Evolutionary conservation across 2,329 filamentous ascomycete genomes (phyloP), one percentile per base, ranked within the genome.

Genomic region (Orbilia javanica): DNA sequence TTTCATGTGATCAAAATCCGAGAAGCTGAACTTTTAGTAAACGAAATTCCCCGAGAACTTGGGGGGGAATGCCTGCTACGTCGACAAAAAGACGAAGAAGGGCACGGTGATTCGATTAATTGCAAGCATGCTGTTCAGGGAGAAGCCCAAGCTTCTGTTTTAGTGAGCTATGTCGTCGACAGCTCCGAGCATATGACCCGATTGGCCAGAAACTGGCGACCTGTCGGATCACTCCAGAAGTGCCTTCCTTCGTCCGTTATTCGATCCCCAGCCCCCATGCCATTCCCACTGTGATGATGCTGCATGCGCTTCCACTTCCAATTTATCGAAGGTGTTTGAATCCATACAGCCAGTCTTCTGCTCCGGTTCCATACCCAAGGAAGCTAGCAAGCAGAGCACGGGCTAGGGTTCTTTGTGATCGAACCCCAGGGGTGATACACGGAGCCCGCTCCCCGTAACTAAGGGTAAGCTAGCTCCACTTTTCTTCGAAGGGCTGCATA

Each of bases 251-350:
- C 3, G 55, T 42, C 20, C 55, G 55, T 27, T 31, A 55, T 75
- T 55, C 70, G 62, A 60, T 57, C 48, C 22, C 39, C 55, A 36
- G 34, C 22, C 29, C 34, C 57, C 73, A 70, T 66, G 57, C 46
- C 52, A 48, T 55, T 64, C 53, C 44, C 48, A 48, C 29, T 70
- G 65, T 39, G 65, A 76, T 65, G 65, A 76, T 65, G 48, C 57
- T 77, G 74, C 74, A 78, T 78, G 74, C 74, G 62, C 50, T 55
- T 78, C 74, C 74, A 78, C 67, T 78, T 60, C 72, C 68, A 72
- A 72, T 78, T 72, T 72, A 63, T 72, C 34, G 66, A 65, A 39
- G 57, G 57, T 39, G 57, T 63, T 69, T 34, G 53, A 70, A 55
- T 72, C 55, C 55, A 42, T 39, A 55, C 48, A n/a, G 25, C 25